A percentile compares a stretch with the other conserved stretches of the same genome.
Conservation (phyloP, 179 eudicot species). For the Gypsophila paniculata region DNA sequence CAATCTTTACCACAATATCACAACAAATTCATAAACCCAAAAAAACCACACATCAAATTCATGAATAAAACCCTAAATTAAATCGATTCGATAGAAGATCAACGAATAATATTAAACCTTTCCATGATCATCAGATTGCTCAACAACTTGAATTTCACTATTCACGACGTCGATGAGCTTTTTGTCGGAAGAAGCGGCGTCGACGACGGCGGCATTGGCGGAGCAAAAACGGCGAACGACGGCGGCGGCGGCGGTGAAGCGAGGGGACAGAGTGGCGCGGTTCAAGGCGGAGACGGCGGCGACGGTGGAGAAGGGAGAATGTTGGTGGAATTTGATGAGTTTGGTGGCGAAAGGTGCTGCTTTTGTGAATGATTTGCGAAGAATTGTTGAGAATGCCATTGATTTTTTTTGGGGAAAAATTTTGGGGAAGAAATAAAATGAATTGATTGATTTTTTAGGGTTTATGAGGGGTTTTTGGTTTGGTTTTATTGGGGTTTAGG, state of each 20-base stretch:
- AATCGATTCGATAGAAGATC: not conserved
- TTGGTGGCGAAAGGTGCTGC: constrained; percentile 32
- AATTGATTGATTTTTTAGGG: not conserved
- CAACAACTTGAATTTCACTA: constrained; percentile 49
- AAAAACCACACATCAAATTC: not conserved
- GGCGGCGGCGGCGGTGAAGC: constrained; percentile 18
- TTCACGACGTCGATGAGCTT: constrained; percentile 43
- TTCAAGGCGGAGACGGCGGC: constrained; percentile 34
- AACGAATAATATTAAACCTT: constrained; percentile 27
- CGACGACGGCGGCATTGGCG: constrained; percentile 21
- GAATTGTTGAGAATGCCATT: constrained; percentile 43
- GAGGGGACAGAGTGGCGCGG: constrained; percentile 23
- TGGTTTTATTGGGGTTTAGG: constrained; percentile 29
- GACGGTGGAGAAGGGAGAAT: constrained; percentile 24
- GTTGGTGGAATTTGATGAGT: constrained; percentile 29
- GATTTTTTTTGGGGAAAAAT: constrained; percentile 25
- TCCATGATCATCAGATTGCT: constrained; percentile 35
- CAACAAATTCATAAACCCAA: not conserved
- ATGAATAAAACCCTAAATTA: not conserved
- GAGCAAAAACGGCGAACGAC: constrained; percentile 25
- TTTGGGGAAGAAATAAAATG: not conserved
- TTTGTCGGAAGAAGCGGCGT: constrained; percentile 28
- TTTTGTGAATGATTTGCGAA: constrained; percentile 39
- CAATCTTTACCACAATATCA: not conserved
- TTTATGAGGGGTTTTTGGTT: not conserved